Evolutionary conservation across 1,139 yeast species (phyloP), one percentile per base, ranked within the genome.

Genomic region (Kazachstania sp.): DNA sequence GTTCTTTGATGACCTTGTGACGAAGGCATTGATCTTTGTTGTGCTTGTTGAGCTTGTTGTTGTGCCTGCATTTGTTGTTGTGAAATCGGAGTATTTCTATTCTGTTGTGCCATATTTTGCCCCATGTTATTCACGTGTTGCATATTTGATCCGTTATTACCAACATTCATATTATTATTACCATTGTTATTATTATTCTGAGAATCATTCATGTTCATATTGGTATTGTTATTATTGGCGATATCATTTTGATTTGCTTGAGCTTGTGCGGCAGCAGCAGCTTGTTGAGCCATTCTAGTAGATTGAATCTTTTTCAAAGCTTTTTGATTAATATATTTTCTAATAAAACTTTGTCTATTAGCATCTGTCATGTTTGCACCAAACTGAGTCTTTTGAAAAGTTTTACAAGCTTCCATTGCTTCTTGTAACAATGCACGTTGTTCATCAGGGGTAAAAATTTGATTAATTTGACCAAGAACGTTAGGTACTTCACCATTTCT

Each of bases 251-350:
- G 37, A 39, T 35, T 36, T 15, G 40, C 31, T 20, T 31, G 40
- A 8, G 30, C 30, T 16, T 13, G 39, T 11, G 43, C 50, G 20
- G 42, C 45, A 15, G 48, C 47, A 20, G 41, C 39, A 16, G 45
- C 52, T 46, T 46, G 50, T 46, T 60, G 64, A n/a, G 59, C 52
- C 51, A 56, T 50, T 48, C 64, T 51, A 37, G 61, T 54, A 28
- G 57, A 54, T 44, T 64, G 68, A 37, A 63, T 54, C 51, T 69
- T 71, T 48, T 67, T 70, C 43, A 71, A 63, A 39, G 71, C 73
- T 46, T 66, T 66, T 48, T 67, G 71, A 48, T 71, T 72, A 41
- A 65, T 63, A 49, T 62, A 65, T 42, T 63, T 64, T 49, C 63
- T 61, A 31, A 65, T 63, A 42, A 63, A 60, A 44, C 51, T 57